Conservation (phyloP, 257 asterid species). For the Verbena officinalis region DNA sequence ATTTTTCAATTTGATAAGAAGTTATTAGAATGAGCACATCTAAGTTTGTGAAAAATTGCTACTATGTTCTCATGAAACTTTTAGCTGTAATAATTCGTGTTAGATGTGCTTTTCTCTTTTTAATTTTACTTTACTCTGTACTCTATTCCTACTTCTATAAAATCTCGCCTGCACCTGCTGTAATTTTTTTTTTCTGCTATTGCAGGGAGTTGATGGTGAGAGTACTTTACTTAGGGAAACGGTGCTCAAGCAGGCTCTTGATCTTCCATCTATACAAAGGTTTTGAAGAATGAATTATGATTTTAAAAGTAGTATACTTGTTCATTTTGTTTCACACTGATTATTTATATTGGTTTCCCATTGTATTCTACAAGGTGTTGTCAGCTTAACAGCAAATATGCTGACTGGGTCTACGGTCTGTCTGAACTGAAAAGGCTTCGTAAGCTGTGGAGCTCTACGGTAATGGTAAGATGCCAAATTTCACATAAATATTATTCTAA, state of each 20-base stretch:
- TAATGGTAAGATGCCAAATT: slow-evolving; percentile 57
- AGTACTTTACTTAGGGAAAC: slow-evolving; percentile 42
- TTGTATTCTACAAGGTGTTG: slow-evolving; percentile 38
- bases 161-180: slow-evolving; percentile 12
- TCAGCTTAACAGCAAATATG: slow-evolving; percentile 37
- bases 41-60: slow-evolving; percentile 4
- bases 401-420: slow-evolving; percentile 45
- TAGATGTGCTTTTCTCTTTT: neutral
- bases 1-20: slow-evolving; percentile 13
- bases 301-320: slow-evolving; percentile 6
- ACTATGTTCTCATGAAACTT: slow-evolving; percentile 14
- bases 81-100: neutral
- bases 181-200: slow-evolving; percentile 20
- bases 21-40: slow-evolving; percentile 15
- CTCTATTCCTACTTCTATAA: slow-evolving; percentile 5
- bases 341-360: slow-evolving; percentile 31
- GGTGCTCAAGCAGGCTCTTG: slow-evolving; percentile 48
- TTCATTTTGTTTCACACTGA: slow-evolving; percentile 23
- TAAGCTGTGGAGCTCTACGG: slow-evolving; percentile 64
- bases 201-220: slow-evolving; percentile 52
- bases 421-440: slow-evolving; percentile 62
- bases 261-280: slow-evolving; percentile 58
- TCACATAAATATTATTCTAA: slow-evolving; percentile 20
- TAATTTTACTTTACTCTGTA: neutral
- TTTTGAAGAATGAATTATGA: slow-evolving; percentile 33